Percentiles rank a stretch among this genome's conserved stretches.
Conservation (phyloP, 495 filamentous ascomycete species). For the Beverwykella pulmonaria region DNA sequence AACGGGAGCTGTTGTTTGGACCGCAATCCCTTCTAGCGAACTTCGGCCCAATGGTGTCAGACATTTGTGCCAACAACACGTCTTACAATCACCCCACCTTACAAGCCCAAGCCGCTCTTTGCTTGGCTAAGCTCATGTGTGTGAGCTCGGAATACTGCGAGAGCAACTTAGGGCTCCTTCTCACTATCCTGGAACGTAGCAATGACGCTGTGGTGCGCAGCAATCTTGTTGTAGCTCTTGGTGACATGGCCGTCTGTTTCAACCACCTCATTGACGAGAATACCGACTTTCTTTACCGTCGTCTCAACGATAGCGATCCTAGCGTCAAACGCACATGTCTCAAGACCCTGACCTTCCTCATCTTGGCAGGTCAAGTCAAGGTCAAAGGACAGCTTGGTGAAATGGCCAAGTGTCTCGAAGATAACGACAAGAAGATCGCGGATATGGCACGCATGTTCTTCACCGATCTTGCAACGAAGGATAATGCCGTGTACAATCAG, state of each 20-base stretch:
- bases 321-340: conserved; percentile 96
- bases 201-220: conserved; percentile 85
- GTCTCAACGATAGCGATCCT: conserved; percentile 82
- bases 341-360: conserved; percentile 98
- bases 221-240: conserved; percentile 94
- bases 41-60: conserved; percentile 86
- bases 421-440: conserved; percentile 87
- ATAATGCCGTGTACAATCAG: conserved; percentile 99
- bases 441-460: conserved; percentile 99
- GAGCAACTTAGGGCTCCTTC: conserved; percentile 85
- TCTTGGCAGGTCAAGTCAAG: conserved; percentile 97
- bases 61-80: conserved; percentile 93
- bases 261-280: conserved; percentile 99
- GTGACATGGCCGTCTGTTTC: conserved; percentile 99
- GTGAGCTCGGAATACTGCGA: conserved; percentile 84
- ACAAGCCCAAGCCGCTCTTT: conserved; percentile 92
- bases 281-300: conserved; percentile 94
- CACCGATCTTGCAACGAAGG: conserved; percentile 92
- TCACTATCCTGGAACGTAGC: conserved; percentile 96
- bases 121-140: conserved; percentile 97
- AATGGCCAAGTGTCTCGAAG: conserved; percentile 98
- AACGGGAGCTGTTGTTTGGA: conserved; percentile 90
- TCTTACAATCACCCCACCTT: conserved; percentile 82
- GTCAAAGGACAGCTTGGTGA: conserved; percentile 99
- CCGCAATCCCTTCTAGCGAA: conserved; percentile 79